Evolutionary conservation across 139 green algal genomes (phyloP).

Genomic region (Deuterostichococcus epilithicus): DNA sequence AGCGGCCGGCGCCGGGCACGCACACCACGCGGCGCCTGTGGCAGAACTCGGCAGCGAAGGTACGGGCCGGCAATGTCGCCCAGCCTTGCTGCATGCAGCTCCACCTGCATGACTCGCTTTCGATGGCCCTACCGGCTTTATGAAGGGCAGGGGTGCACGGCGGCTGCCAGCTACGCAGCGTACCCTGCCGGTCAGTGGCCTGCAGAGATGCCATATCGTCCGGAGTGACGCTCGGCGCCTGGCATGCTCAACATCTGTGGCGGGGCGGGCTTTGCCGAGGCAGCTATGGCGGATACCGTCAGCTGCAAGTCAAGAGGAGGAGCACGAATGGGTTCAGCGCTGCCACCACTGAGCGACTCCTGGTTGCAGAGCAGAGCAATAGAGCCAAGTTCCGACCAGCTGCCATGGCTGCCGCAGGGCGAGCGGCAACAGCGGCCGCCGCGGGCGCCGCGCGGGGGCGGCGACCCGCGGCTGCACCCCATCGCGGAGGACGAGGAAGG

Average conservation of each 20-base stretch:
- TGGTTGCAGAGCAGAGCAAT: neutral
- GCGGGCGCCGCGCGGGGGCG: neutral
- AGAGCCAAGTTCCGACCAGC: neutral
- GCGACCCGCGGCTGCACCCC: neutral
- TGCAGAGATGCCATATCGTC: no score
- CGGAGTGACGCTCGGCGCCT: no score
- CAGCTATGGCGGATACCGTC: no score
- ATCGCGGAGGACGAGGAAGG: slow-evolving; percentile 7
- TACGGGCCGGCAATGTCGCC: neutral
- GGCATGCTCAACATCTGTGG: no score
- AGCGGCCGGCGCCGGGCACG: slow-evolving; percentile 20
- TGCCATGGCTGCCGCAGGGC: neutral
- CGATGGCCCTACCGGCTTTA: neutral
- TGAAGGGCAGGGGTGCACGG: neutral
- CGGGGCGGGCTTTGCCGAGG: no score
- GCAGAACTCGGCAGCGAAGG: neutral
- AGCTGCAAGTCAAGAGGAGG: no score
- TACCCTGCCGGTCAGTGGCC: no score
- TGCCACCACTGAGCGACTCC: neutral
- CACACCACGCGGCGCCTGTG: slow-evolving; percentile 39
- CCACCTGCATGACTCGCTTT: neutral
- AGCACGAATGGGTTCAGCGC: no score
- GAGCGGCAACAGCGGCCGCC: slow-evolving; percentile 2
- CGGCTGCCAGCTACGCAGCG: no score
- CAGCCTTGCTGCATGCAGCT: neutral